Conservation (phyloP, 495 filamentous ascomycete species). For the Corynascus novoguineensis region DNA sequence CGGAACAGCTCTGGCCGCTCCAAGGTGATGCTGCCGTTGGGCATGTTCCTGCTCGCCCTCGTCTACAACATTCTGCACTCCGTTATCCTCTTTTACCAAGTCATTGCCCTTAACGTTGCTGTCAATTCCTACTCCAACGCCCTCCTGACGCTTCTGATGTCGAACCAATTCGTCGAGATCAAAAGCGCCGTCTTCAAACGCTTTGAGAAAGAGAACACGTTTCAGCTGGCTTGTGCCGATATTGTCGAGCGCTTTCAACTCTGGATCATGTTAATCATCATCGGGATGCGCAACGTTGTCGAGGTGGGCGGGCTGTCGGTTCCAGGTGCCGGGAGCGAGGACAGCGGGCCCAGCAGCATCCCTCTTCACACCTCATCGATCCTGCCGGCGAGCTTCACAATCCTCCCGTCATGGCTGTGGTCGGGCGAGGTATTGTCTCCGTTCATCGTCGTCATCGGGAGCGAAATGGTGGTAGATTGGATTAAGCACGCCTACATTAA, state of each 20-base stretch:
- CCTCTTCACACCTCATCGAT: slow-evolving; percentile 54
- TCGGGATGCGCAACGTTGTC: slow-evolving; percentile 89
- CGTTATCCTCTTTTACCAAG: slow-evolving; percentile 87
- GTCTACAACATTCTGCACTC: slow-evolving; percentile 85
- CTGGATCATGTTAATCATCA: slow-evolving; percentile 95
- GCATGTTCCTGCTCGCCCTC: slow-evolving; percentile 82
- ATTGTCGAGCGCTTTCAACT: slow-evolving; percentile 96
- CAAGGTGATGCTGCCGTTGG: slow-evolving; percentile 84
- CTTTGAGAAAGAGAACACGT: slow-evolving; percentile 94
- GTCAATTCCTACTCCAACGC: slow-evolving; percentile 99
- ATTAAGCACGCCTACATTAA: slow-evolving; percentile 95
- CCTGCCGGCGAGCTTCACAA: slow-evolving; percentile 78
- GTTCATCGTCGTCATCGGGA: slow-evolving; percentile 86
- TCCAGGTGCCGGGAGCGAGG: slow-evolving; percentile 38
- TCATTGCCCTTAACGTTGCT: slow-evolving; percentile 94
- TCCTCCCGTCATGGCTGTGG: slow-evolving; percentile 70
- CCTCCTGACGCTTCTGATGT: slow-evolving; percentile 81
- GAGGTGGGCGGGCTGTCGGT: slow-evolving; percentile 72
- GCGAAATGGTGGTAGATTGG: slow-evolving; percentile 97
- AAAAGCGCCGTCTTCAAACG: slow-evolving; percentile 97
- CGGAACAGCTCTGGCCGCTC: slow-evolving; percentile 81
- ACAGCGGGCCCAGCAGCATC: slow-evolving; percentile 43
- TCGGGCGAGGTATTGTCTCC: slow-evolving; percentile 84
- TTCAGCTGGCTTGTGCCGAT: slow-evolving; percentile 93
- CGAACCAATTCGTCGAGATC: slow-evolving; percentile 97